A percentile compares a stretch with the other conserved stretches of the same genome.
Conservation (phyloP, 2,329 filamentous ascomycete genomes). For the Aspergillus ruber region DNA sequence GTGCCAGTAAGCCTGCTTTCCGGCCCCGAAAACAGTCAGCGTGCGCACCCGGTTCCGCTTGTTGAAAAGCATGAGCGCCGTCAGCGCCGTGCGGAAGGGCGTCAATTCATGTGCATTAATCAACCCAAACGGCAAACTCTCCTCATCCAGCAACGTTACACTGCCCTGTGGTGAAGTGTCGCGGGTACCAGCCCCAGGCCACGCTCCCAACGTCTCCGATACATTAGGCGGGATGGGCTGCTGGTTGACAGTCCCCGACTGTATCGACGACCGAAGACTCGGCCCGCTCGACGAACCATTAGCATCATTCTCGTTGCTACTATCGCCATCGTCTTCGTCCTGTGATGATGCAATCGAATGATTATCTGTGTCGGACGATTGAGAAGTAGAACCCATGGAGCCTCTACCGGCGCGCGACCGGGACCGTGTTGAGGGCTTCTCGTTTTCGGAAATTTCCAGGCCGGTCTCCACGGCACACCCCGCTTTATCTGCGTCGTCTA, state of each 20-base stretch:
- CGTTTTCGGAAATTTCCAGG: constrained; percentile 11
- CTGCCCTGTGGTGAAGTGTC: constrained; percentile 50
- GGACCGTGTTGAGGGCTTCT: constrained; percentile 10
- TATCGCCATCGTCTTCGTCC: constrained; percentile 22
- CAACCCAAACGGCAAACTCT: constrained; percentile 54
- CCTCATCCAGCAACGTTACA: constrained; percentile 53
- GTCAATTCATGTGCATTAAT: constrained; percentile 64
- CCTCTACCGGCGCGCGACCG: constrained; percentile 15
- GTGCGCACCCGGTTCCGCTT: constrained; percentile 65
- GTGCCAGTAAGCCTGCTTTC: constrained; percentile 92
- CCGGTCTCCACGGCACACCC: constrained; percentile 30
- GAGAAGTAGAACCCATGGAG: constrained; percentile 30
- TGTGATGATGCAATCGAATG: constrained; percentile 28
- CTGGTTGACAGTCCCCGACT: constrained; percentile 25
- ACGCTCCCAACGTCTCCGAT: constrained; percentile 26
- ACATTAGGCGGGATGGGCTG: constrained; percentile 19
- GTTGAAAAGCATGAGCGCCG: constrained; percentile 54
- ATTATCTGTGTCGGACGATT: constrained; percentile 29
- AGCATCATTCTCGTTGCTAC: constrained; percentile 14
- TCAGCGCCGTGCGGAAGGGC: constrained; percentile 62
- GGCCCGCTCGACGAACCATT: constrained; percentile 18
- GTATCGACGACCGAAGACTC: constrained; percentile 17
- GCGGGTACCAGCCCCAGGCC: constrained; percentile 28
- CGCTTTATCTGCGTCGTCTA: constrained; percentile 32
- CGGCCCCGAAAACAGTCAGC: constrained; percentile 78